Base-by-base conservation (phyloP, 1,139 yeast genomes). In the Oligophagozyma castellii region DNA sequence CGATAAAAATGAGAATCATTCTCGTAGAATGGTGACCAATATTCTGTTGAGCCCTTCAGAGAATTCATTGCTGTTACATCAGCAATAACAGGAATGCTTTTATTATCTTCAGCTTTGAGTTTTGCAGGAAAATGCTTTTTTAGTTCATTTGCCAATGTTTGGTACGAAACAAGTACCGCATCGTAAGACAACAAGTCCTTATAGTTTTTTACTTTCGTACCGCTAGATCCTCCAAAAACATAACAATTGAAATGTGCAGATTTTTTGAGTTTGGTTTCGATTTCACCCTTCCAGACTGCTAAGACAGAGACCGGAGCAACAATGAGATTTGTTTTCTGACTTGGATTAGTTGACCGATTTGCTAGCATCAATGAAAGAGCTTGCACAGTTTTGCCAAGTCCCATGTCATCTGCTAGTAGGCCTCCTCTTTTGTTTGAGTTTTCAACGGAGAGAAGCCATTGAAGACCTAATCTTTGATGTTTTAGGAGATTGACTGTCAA, bases 341-440 rank as follows among this genome's bases (percentile, higher is more conserved):
- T 38, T 6, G 28, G 44, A 16, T 57, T 54, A 10, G 42, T 34
- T 0, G 77, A 61, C 34, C 58, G 60, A 44, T 69, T 64, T 2
- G 77, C 64, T 34, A 80, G 46, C 43, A 83, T 71, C 27, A 81
- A 51, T 0, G 93, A 71, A 26, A 81, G 61, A 2, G 83, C 69
- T 54, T 84, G 95, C 24, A 84, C 73, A 0, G 95, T 84, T 52
- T 84, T 86, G 36, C 95, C 95, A 19, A 84, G 59, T 19, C 95
- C 95, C 95, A 84, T 84, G 57, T 80, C 95, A 56, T 84, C 95
- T 1, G 94, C 94, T 23, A 84, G 56, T 18, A 84, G 65, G 2
- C 95, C 94, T 16, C 95, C 95, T 36, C 65, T 65, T 29, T 59
- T 62, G 23, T 49, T 47, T 22, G 75, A 63, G n/a, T 61, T 56